Base-by-base conservation (phyloP, 2,329 filamentous ascomycete species). In the Westerdykella sp. region DNA sequence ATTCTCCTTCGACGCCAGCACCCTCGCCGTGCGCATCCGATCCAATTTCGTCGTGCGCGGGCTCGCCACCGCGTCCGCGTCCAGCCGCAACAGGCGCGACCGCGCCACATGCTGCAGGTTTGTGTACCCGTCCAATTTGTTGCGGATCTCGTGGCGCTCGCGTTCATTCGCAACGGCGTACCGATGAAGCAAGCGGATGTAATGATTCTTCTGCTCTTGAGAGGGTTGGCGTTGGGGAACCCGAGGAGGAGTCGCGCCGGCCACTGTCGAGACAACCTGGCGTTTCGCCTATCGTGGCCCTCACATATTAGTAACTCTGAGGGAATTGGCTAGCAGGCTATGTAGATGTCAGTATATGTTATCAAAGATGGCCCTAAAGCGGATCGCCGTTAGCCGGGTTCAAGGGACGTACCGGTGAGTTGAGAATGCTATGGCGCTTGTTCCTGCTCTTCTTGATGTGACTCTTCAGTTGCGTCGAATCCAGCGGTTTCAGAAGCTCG, bases 361-460 rank as follows among this genome's bases (percentile, higher is more conserved):
- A 41, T 37, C 44, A 56, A 56, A 54, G 42, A 54, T 55, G 54
- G 56, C 52, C 47, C 53, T 59, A 42, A 34, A 36, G 40, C 47
- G 45, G 46, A 39, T 37, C 34, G 39, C 46, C 45, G 46, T 44
- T 44, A 49, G 43, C 51, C 51, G 46, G 49, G 34, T 34, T 22
- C 50, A 40, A n/a, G 37, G 44, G 49, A 83, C 87, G 73, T 82
- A 94, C 88, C 64, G 91, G 91, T 74, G 89, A 95, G 76, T 95
- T 96, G 47, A 96, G 77, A 79, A 95, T 94, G 69, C 83, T 91
- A 69, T 95, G 88, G 48, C 91, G 80, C 75, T 94, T 94, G 70
- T 90, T 95, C 48, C 90, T 80, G 49, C 90, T 90, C 74, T 96
- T 97, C 75, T 98, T 98, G 70, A 98, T 98, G 64, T 98, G 93